Percentiles rank a stretch among this genome's conserved stretches.
phyloP scores from a whole-genome alignment of 23 red algal genomes.

The Gracilaria caudata region DNA sequence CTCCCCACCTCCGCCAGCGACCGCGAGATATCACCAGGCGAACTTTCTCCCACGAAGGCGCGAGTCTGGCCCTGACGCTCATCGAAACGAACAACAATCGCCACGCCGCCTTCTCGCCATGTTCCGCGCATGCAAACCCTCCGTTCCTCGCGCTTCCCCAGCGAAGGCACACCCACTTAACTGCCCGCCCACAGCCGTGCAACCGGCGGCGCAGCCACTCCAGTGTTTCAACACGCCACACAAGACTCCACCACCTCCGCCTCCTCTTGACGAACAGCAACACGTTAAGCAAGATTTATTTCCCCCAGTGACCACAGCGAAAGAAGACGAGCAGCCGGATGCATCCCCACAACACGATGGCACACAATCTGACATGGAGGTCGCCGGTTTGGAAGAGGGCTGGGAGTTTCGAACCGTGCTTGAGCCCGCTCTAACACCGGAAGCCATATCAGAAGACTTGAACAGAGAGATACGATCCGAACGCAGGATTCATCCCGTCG shows the following conservation, averaged over 20 bases:
- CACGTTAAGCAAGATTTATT: neutral
- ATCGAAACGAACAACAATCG: neutral
- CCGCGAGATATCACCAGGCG: neutral
- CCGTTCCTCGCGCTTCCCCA: constrained; percentile 27
- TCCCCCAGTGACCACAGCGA: neutral
- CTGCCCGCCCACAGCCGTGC: neutral
- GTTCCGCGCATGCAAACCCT: constrained; percentile 52
- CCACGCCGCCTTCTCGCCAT: neutral
- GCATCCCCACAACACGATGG: neutral
- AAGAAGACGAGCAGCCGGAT: neutral
- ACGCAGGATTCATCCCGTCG: constrained; percentile 12
- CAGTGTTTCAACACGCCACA: neutral
- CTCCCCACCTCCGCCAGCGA: too few species aligned
- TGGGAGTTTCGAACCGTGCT: constrained; percentile 5
- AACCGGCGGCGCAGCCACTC: neutral
- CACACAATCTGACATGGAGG: neutral
- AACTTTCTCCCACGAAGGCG: neutral
- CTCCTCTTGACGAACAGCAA: neutral
- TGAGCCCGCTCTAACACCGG: constrained; percentile 6
- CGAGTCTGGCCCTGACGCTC: neutral
- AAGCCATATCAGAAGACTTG: constrained; percentile 24
- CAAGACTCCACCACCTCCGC: neutral
- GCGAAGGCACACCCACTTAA: neutral
- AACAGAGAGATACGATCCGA: constrained; percentile 31
- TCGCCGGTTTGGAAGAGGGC: neutral